Evolutionary conservation across 2,329 filamentous ascomycete genomes (phyloP), one percentile per base, ranked within the genome.

Genomic region (Monosporascus sp.): DNA sequence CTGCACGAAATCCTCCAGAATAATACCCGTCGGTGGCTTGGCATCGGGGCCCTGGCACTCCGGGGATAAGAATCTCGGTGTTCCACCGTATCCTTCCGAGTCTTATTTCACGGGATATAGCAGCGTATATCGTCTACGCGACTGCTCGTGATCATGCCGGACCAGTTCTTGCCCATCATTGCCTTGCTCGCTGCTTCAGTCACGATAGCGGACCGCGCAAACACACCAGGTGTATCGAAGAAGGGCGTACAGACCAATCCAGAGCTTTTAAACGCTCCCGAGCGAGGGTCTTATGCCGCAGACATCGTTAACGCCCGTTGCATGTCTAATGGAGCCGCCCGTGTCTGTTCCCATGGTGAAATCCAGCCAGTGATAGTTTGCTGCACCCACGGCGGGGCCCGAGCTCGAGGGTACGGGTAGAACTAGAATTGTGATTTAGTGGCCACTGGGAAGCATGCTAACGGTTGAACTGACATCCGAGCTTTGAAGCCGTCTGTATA

Each of bases 341-440:
- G 56, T 61, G 19, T 62, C 61, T 2, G 51, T 61, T 37, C 61
- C 58, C 3, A 61, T 24, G 5, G 60, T 55, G 43, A 62, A 60
- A 53, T 62, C 60, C 14, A 61, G 48, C 58, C 58, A 60, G 9
- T 51, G 16, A 44, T 61, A 60, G 50, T 53, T 55, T 7, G 58
- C 60, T 26, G 43, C 48, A 1, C 51, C 55, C 6, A 53, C 54
- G 2, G 53, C 60, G 2, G 58, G 58, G 17, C 60, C 60, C 1
- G 57, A 60, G 48, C 57, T 60, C 19, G 57, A 61, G 1, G 27
- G 27, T 31, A 31, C 27, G 27, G 27, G 27, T 31, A 31, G 27
- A 11, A 11, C 27, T 31, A 31, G 24, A 31, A 31, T 31, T 31
- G 27, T 31, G 9, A 31, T 41, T 51, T 5, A 54, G 57, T 3